Evolutionary conservation across 2,329 filamentous ascomycete species (phyloP).

Genomic region (Colletotrichum chlorophyti): DNA sequence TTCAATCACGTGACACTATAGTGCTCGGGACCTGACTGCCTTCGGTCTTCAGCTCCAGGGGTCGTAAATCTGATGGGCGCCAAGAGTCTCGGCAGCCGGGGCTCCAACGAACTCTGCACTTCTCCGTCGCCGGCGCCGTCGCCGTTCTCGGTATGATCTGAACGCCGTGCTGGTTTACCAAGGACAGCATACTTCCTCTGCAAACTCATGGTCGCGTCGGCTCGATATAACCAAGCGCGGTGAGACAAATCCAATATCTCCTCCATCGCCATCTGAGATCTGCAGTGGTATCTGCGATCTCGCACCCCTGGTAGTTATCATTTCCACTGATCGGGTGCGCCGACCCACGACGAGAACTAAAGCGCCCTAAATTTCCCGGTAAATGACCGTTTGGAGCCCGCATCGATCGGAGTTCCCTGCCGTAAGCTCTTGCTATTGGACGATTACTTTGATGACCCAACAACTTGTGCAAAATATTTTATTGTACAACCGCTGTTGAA

Average conservation of each 20-base stretch:
- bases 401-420: conserved; percentile 3
- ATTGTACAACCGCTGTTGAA: too few relatives aligned
- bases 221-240: too few relatives aligned
- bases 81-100: neutral
- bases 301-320: neutral
- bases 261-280: neutral
- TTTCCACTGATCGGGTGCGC: neutral
- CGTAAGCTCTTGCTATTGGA: neutral
- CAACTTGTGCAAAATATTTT: conserved; percentile 12
- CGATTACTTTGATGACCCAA: neutral
- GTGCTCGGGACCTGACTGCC: too few relatives aligned
- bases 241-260: neutral
- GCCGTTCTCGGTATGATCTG: too few relatives aligned
- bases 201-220: too few relatives aligned
- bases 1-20: neutral
- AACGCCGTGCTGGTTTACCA: too few relatives aligned
- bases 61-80: neutral
- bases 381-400: neutral
- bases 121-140: neutral
- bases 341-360: conserved; percentile 21
- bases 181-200: too few relatives aligned
- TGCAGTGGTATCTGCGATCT: neutral
- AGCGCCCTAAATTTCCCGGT: conserved; percentile 18
- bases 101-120: neutral
- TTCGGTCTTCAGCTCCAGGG: neutral